These are phyloP conservation scores for Curvularia eragrostidis DNA, from an alignment of 2,329 filamentous ascomycete species.

Conservation along the genomic window DNA sequence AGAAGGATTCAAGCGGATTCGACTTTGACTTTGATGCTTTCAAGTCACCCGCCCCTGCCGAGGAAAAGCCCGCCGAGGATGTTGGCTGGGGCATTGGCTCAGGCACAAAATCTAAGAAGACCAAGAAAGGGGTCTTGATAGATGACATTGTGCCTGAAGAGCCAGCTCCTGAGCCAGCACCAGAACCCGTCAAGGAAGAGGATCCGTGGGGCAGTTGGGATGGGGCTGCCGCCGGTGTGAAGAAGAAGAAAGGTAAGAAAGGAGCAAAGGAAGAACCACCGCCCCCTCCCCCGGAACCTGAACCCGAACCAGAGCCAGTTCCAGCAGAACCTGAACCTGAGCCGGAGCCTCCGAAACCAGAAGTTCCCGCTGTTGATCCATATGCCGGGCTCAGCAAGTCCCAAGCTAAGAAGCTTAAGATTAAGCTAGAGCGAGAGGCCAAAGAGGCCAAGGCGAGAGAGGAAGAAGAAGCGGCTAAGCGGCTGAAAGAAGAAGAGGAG, in stretches of 20 bases:
- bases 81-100: constrained; percentile 42
- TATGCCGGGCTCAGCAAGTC: constrained; percentile 40
- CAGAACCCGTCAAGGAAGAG: constrained; percentile 38
- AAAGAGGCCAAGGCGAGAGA: constrained; percentile 32
- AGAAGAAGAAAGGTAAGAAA: constrained; percentile 45
- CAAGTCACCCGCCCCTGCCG: constrained; percentile 25
- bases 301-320: constrained; percentile 12
- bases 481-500: constrained; percentile 30
- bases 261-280: constrained; percentile 27
- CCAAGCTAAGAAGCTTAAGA: constrained; percentile 40
- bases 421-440: constrained; percentile 47
- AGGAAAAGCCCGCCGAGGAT: constrained; percentile 38
- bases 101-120: constrained; percentile 54
- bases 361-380: constrained; percentile 45
- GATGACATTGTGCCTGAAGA: constrained; percentile 37
- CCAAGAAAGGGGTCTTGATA: constrained; percentile 42
- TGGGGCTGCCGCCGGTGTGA: constrained; percentile 21
- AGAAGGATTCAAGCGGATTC: constrained; percentile 44
- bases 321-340: constrained; percentile 22
- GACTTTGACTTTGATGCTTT: constrained; percentile 48
- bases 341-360: constrained; percentile 50
- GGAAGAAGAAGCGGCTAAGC: constrained; percentile 27
- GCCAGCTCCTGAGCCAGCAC: constrained; percentile 27
- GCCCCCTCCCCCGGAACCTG: constrained; percentile 26
- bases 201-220: constrained; percentile 39